These are phyloP conservation scores for Mycena maculata DNA, from an alignment of 768 basidiomycete genomes.

Conservation along the genomic window DNA sequence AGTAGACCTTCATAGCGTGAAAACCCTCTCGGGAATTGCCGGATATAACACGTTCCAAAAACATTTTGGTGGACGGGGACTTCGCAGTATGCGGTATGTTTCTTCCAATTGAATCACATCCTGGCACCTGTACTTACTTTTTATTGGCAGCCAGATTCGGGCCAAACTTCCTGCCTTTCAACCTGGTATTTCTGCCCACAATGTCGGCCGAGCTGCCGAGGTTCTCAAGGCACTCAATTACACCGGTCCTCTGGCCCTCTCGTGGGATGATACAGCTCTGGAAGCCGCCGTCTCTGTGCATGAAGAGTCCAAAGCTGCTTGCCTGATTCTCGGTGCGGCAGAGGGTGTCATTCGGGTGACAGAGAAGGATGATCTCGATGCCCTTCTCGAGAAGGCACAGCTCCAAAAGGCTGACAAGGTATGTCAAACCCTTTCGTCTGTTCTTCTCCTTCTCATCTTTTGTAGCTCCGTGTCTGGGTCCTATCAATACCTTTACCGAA, in stretches of 20 bases:
- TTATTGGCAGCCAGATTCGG: conserved; percentile 15
- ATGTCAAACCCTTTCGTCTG: too few relatives aligned
- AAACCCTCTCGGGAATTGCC: too few relatives aligned
- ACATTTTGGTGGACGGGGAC: conserved; percentile 33
- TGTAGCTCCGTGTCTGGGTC: conserved; percentile 9
- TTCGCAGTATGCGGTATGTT: conserved; percentile 27
- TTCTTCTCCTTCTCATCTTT: too few relatives aligned
- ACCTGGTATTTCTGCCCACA: conserved; percentile 26
- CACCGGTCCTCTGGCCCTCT: conserved; percentile 28
- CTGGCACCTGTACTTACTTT: neutral
- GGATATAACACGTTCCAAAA: conserved; percentile 27
- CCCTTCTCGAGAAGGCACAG: conserved; percentile 25
- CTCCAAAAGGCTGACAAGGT: conserved; percentile 35
- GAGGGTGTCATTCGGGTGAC: conserved; percentile 25
- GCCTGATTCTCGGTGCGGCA: conserved; percentile 30
- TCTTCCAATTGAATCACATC: rapidly evolving
- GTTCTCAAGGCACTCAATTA: conserved; percentile 23
- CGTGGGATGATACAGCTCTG: too few relatives aligned
- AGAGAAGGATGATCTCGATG: conserved; percentile 28
- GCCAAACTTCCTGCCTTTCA: conserved; percentile 26
- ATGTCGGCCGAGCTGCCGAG: conserved; percentile 12
- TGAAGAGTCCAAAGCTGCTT: conserved; percentile 26
- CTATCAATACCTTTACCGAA: conserved; percentile 25
- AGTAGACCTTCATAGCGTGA: too few relatives aligned
- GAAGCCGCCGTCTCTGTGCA: conserved; percentile 26